Conservation (phyloP, 1,139 yeast species). For the Petasospora fabianii region DNA sequence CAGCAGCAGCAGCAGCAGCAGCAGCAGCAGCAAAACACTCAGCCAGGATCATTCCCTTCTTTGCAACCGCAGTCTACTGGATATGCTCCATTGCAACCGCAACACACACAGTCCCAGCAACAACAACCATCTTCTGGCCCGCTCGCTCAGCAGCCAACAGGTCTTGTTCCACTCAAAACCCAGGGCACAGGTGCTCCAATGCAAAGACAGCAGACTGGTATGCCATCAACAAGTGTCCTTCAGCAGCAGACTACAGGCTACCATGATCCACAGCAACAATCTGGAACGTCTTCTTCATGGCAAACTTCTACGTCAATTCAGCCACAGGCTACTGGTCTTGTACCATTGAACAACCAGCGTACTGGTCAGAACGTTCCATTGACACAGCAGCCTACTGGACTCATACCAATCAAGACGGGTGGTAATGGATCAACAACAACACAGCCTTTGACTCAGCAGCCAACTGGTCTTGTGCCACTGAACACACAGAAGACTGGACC, state of each 20-base stretch:
- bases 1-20: constrained; percentile 4
- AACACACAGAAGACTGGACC: constrained; percentile 8
- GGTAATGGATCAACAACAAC: neutral
- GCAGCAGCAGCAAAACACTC: neutral
- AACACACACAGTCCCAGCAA: neutral
- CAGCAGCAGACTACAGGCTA: constrained; percentile 38
- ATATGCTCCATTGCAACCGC: constrained; percentile 2
- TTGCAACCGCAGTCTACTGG: constrained; percentile 17
- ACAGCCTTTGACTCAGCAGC: constrained; percentile 11
- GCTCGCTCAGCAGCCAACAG: constrained; percentile 23
- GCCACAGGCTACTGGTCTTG: constrained; percentile 40
- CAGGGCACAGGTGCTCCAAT: constrained; percentile 35
- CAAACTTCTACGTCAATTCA: neutral
- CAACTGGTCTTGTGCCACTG: constrained; percentile 16
- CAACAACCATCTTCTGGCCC: neutral
- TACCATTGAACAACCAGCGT: constrained; percentile 26
- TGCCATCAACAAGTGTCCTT: constrained; percentile 16
- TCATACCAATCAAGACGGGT: constrained; percentile 1
- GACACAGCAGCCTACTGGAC: constrained; percentile 12
- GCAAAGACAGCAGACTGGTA: constrained; percentile 27
- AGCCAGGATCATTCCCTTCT: neutral
- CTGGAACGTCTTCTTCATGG: neutral
- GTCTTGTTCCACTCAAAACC: constrained; percentile 29
- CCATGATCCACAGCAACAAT: constrained; percentile 21
- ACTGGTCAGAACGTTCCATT: constrained; percentile 16